phyloP scores from a whole-genome alignment of 768 basidiomycete genomes.

The Austroboletus eburneus region DNA sequence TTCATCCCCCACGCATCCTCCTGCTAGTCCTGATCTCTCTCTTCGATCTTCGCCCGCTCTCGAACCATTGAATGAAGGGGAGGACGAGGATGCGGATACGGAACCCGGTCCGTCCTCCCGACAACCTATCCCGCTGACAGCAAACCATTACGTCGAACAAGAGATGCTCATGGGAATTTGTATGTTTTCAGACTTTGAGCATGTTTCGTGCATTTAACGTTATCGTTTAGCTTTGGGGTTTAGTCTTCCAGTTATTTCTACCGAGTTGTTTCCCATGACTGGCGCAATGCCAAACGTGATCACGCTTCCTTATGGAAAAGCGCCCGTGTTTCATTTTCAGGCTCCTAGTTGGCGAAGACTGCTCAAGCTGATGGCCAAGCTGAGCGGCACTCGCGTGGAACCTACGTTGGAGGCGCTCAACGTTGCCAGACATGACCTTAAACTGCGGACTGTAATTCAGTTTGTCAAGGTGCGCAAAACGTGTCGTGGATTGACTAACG shows the following conservation, averaged over 20 bases:
- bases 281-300: constrained; percentile 67
- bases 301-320: constrained; percentile 65
- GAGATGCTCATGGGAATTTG: constrained; percentile 59
- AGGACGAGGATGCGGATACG: constrained; percentile 13
- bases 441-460: constrained; percentile 71
- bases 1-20: constrained; percentile 13
- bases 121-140: constrained; percentile 12
- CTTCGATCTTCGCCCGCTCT: constrained; percentile 10
- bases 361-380: constrained; percentile 68
- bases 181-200: constrained; percentile 37
- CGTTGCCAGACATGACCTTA: constrained; percentile 49
- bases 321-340: constrained; percentile 66
- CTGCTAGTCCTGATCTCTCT: constrained; percentile 25
- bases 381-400: constrained; percentile 67
- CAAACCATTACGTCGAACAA: constrained; percentile 49
- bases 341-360: constrained; percentile 72
- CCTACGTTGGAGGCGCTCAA: constrained; percentile 66
- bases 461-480: constrained; percentile 60
- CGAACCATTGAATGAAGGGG: constrained; percentile 15
- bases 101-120: constrained; percentile 17
- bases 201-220: constrained; percentile 4
- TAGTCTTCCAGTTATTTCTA: constrained; percentile 49
- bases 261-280: constrained; percentile 43
- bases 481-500: too few species aligned
- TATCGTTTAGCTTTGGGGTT: constrained; percentile 61